Base-by-base conservation (phyloP, 495 filamentous ascomycete species). In the Lasiosphaeris hirsuta region DNA sequence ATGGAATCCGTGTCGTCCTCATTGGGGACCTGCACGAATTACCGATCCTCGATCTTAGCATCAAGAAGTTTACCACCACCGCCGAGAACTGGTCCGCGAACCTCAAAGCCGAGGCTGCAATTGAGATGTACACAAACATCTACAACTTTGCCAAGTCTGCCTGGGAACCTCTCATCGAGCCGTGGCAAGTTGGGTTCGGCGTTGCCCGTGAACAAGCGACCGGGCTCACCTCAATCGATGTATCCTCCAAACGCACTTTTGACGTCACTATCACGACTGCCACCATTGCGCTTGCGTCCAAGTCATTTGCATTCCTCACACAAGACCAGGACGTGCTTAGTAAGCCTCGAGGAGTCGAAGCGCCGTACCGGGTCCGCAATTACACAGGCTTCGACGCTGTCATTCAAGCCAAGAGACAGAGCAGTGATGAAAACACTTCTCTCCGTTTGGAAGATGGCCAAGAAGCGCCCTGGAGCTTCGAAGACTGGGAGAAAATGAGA, bases 121-220 rank as follows among this genome's bases (percentile, higher is more conserved):
- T 97, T 52, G 90, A 97, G 62, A 92, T 90, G 56, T 96, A 94
- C 70, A 79, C 95, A 63, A 98, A 97, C 68, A 86, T 97, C 50
- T 97, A 95, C 78, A 98, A 97, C 70, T 98, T 98, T 72, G 92
- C 94, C 17, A 97, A 98, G 70, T 97, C 95, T 0, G 89, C 91
- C 8, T 98, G 94, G 94, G 94, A 97, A 70, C 94, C 94, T 8
- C 75, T 98, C 35, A 87, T 97, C 23, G 94, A 98, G 69, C 94
- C 95, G 35, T 98, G 94, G 94, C 86, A 94, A 58, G 75, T 97
- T 17, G 93, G 92, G 30, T 86, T 97, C 63, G 90, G 94, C 52
- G 81, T 97, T 74, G 86, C 90, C 10, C 90, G 86, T 65, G 87
- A 93, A 43, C 75, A 83, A 44, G 81, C 84, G 58, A 88, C 85